A percentile compares a stretch with the other conserved stretches of the same genome.
phyloP scores from a whole-genome alignment of 2,329 filamentous ascomycete genomes.

The Fusarium mexicanum region DNA sequence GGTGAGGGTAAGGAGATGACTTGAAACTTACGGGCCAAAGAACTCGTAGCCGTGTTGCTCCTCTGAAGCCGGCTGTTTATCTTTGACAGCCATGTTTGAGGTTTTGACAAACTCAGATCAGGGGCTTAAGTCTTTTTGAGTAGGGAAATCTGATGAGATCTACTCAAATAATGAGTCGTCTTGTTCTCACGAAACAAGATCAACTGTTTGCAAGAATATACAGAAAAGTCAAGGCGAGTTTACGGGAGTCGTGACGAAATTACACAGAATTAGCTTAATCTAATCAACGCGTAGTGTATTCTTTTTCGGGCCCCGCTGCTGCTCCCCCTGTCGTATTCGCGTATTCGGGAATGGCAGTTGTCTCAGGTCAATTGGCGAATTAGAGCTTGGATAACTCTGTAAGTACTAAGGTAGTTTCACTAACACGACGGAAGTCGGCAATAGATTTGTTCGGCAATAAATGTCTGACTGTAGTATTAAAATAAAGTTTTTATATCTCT shows the following conservation, averaged over 20 bases:
- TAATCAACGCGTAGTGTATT: slow-evolving; percentile 27
- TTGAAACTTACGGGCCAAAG: slow-evolving; percentile 56
- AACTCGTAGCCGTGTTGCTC: slow-evolving; percentile 62
- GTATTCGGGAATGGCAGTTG: neutral
- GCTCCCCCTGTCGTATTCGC: slow-evolving; percentile 26
- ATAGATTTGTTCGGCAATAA: neutral
- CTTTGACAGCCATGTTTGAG: slow-evolving; percentile 47
- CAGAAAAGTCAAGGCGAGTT: neutral
- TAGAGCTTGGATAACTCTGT: neutral
- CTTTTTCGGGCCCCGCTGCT: slow-evolving; percentile 6
- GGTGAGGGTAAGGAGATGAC: slow-evolving; percentile 25
- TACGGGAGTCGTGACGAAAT: slow-evolving; percentile 17
- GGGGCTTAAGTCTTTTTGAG: neutral
- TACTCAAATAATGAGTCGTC: neutral
- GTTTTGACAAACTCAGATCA: neutral
- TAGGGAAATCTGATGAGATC: neutral
- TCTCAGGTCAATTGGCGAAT: slow-evolving; percentile 15
- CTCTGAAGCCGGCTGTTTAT: slow-evolving; percentile 39
- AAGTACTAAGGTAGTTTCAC: neutral
- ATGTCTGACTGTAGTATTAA: neutral
- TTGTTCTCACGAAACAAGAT: neutral
- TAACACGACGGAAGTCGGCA: slow-evolving; percentile 12
- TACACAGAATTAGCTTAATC: slow-evolving; percentile 31
- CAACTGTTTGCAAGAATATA: slow-evolving; percentile 4
- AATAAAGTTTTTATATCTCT: neutral